Evolutionary conservation across 2,329 filamentous ascomycete species (phyloP), one percentile per base, ranked within the genome.

Genomic region (Dactylellina parvicollis): DNA sequence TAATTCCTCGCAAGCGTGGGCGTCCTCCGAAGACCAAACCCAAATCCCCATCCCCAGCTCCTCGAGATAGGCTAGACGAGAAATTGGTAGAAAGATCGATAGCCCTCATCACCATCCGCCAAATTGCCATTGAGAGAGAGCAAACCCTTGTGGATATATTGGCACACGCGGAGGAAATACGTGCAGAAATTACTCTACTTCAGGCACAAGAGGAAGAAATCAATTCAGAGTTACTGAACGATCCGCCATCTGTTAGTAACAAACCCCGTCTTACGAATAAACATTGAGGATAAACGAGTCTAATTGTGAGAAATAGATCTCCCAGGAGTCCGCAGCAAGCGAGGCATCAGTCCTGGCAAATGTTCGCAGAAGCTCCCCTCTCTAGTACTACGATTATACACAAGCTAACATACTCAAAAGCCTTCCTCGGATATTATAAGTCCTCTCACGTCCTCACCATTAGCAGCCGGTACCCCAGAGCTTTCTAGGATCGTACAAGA

Each of bases 401-500:
- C 4, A 42, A 16, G n/a, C 38, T 42, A 4, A 24, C 16, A 47
- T 20, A 24, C n/a, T n/a, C 3, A 47, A 24, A 52, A 18, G 14
- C 20, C 5, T 16, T 34, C 14, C n/a, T n/a, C 10, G 3, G 30
- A 42, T 1, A 28, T 24, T 9, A 18, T 4, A 40, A 12, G 9
- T 16, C 2, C 12, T 24, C 40, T 49, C 1, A 34, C 56, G 12
- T 32, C 56, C 12, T 47, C 56, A 18, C 56, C 56, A 38, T 18
- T 60, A 5, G 56, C 56, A n/a, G 30, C 42, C 14, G 56, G 40
- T n/a, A 62, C 57, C 16, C 57, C 57, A 22, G 57, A 62, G 18
- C 32, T 52, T 8, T 40, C 30, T 7, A 30, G n/a, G 30, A 38
- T 40, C 5, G 22, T 50, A 7, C 22, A 28, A 14, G 57, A 38